Conservation (phyloP, 371 early-diverging fungal genomes). For the Ordospora colligata region DNA sequence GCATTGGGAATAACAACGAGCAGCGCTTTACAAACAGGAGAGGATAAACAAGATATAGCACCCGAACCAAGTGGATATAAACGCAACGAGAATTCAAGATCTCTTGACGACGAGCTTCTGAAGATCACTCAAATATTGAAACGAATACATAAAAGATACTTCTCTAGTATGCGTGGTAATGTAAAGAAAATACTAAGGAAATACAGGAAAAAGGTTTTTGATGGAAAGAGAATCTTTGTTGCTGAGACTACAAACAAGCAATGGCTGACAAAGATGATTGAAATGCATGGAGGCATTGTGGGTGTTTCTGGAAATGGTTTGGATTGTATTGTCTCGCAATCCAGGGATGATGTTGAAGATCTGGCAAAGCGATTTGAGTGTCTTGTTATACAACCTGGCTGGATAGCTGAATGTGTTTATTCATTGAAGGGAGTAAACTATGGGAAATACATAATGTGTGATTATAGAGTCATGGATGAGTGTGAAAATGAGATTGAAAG, state of each 20-base stretch:
- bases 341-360: background rate
- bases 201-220: background rate
- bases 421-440: background rate
- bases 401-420: constrained; percentile 2
- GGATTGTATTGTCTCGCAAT: background rate
- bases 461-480: background rate
- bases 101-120: background rate
- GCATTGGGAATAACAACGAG: background rate
- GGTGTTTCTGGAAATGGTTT: background rate
- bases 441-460: background rate
- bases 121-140: background rate
- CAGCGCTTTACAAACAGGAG: background rate
- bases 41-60: background rate
- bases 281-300: background rate
- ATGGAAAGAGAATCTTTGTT: background rate
- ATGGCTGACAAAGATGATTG: background rate
- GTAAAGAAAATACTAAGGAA: constrained; percentile 10
- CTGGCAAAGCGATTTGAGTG: background rate
- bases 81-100: background rate
- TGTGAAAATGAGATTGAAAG: background rate
- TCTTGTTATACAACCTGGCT: background rate
- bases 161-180: background rate
- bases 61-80: background rate
- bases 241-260: background rate
- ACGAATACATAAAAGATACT: constrained; percentile 21